Base-by-base conservation (phyloP, 2,329 filamentous ascomycete species). In the Microcyclospora pomicola region DNA sequence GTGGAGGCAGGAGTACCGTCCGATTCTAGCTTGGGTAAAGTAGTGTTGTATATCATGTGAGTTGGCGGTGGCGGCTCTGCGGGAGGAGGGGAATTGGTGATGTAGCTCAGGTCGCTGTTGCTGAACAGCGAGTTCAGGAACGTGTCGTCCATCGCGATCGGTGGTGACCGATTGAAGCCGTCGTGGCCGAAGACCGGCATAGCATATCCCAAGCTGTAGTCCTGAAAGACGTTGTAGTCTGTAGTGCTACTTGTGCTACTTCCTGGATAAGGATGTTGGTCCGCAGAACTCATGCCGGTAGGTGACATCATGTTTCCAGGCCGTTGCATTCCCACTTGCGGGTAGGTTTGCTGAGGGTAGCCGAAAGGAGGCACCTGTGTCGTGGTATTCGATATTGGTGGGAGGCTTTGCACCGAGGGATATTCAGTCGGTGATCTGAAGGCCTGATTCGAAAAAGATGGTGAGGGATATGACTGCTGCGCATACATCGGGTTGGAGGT, bases 121-220 rank as follows among this genome's bases (percentile, higher is more conserved):
- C 42, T 39, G 27, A 56, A 43, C 0, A 55, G 41, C 34, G 46
- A 48, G 15, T 46, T 47, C 27, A 57, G 44, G 27, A 53, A 50
- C 12, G 42, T 47, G 10, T 55, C 51, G 34, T 53, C 54, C 10
- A 53, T 19, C 30, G 44, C 33, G 35, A 46, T 27, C 7, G 88
- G 88, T 0, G 88, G 86, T 2, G 86, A 93, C 40, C 88, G 82
- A 49, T 82, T 87, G 42, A 84, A 78, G 75, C 80, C 50, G 31
- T 93, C 85, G 16, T 73, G 78, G 12, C 85, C 85, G 59, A 95
- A 95, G 16, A 95, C 80, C 1, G 88, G 85, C 49, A 92, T 82
- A 4, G 82, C 77, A 40, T 75, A 78, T 48, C 65, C 50, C 49
- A 66, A 33, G 54, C 67, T 42, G 65, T 63, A 50, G 53, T 64